Percentiles rank a stretch among this genome's conserved stretches.
These are phyloP conservation scores for Lactarius quietus DNA, from an alignment of 768 basidiomycete species.

Conservation along the genomic window DNA sequence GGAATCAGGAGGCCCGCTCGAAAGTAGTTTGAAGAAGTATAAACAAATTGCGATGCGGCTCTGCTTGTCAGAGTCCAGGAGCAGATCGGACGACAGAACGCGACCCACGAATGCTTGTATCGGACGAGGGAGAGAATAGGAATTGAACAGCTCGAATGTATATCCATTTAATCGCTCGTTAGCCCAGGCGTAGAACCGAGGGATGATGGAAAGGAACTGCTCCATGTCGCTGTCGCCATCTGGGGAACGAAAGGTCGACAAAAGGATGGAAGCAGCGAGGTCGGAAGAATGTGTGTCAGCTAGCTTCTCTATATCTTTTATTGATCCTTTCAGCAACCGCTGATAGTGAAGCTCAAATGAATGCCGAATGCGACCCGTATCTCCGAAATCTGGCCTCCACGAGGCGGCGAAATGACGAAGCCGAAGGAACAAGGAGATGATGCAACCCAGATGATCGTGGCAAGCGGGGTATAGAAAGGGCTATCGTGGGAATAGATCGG, in stretches of 20 bases:
- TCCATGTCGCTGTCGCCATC: conserved; percentile 3
- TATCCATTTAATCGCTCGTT: not conserved
- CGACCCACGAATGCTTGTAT: too few species aligned
- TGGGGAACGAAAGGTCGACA: not conserved
- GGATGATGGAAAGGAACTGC: conserved; percentile 2
- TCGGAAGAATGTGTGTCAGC: not conserved
- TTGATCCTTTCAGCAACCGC: not conserved
- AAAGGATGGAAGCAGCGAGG: not conserved
- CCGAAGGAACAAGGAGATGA: too few species aligned
- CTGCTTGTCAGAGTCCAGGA: not conserved
- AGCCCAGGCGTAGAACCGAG: conserved; percentile 2
- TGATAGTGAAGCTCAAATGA: too few species aligned
- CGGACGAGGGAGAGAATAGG: not conserved
- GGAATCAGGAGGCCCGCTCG: not conserved
- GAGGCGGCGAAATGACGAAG: not conserved
- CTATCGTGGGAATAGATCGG: too few species aligned
- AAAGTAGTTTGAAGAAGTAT: not conserved
- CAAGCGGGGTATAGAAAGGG: too few species aligned
- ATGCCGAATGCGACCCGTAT: too few species aligned
- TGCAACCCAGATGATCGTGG: too few species aligned
- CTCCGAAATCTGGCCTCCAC: too few species aligned
- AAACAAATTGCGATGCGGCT: not conserved
- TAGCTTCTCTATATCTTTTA: not conserved
- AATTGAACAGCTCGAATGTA: not conserved
- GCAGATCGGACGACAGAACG: too few species aligned